These are phyloP conservation scores for Liriodendron chinense DNA, from an alignment of 164 flowering plant species.

Conservation along the genomic window DNA sequence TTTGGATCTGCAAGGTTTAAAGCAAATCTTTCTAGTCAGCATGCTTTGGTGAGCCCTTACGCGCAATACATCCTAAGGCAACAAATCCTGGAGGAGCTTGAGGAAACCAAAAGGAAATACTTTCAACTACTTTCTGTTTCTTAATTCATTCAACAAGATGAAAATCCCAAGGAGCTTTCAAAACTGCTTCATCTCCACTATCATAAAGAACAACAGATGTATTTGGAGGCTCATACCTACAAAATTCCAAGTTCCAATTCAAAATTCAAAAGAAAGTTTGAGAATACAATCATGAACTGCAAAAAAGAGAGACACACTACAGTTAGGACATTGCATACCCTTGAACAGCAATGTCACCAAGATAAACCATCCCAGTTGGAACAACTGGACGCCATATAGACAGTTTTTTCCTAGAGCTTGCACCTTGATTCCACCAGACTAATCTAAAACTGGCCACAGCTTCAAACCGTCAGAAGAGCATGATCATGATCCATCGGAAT, in stretches of 20 bases:
- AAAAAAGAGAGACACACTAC: conserved; percentile 3
- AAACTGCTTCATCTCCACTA: conserved; percentile 49
- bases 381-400: conserved; percentile 97
- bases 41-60: conserved; percentile 67
- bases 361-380: conserved; percentile 61
- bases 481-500: conserved; percentile 20
- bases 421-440: conserved; percentile 91
- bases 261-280: conserved; percentile 3
- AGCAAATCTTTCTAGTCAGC: conserved; percentile 85
- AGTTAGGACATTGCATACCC: conserved; percentile 46
- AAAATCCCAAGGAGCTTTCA: conserved; percentile 63
- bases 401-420: conserved; percentile 67
- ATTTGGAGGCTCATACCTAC: conserved; percentile 90
- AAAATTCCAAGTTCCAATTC: conserved; percentile 9
- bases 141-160: conserved; percentile 77
- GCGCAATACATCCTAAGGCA: conserved; percentile 85
- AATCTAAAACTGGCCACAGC: conserved; percentile 73
- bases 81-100: conserved; percentile 96
- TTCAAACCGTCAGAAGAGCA: conserved; percentile 46
- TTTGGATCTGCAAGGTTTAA: conserved; percentile 64
- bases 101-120: conserved; percentile 77
- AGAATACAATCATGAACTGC: background rate
- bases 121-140: conserved; percentile 70
- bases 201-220: conserved; percentile 69
- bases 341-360: no score